Evolutionary conservation across 2,329 filamentous ascomycete genomes (phyloP), one percentile per base, ranked within the genome.

Genomic region (Diplodia mutila): DNA sequence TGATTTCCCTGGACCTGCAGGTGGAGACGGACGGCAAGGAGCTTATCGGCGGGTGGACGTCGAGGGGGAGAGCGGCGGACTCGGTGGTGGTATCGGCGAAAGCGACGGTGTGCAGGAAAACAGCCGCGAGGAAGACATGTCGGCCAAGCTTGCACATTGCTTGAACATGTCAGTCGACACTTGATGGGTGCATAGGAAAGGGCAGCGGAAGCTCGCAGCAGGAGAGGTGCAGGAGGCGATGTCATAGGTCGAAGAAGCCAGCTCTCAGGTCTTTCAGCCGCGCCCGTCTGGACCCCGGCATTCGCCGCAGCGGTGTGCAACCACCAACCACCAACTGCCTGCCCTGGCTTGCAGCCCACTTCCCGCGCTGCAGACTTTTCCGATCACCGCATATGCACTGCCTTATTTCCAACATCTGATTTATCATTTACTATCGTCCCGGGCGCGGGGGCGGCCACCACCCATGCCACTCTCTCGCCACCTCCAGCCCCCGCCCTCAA

Each of bases 1-100:
- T 94, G 75, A 92, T 88, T 1, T 90, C 92, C 71, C 87, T 86
- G 69, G 78, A 83, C 14, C 79, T 80, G 75, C 83, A 85, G 59
- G 80, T 82, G 23, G 77, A 73, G 12, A 25, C 54, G 21, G 65
- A 23, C 18, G 65, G 53, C 65, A 67, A 27, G 49, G 66, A 39
- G 49, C 48, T 67, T 34, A 63, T 48, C 55, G 66, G 39, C 70
- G 66, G 12, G 68, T 52, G 37, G 57, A 25, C 52, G 29, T 14
- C 67, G 67, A 64, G 37, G 69, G 70, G n/a, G 70, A 67, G 42
- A 32, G 55, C 51, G 67, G 66, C 59, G 69, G 70, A 39, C n/a
- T 65, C 57, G 61, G 42, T 57, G 32, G 53, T 29, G 21, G 64
- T 11, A 27, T 63, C 57, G 57, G 55, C 66, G 48, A 51, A 55